Percentiles rank a stretch among this genome's conserved stretches.
Conservation (phyloP, 1,284 basidiomycete genomes). For the Cystobasidium pallidum region DNA sequence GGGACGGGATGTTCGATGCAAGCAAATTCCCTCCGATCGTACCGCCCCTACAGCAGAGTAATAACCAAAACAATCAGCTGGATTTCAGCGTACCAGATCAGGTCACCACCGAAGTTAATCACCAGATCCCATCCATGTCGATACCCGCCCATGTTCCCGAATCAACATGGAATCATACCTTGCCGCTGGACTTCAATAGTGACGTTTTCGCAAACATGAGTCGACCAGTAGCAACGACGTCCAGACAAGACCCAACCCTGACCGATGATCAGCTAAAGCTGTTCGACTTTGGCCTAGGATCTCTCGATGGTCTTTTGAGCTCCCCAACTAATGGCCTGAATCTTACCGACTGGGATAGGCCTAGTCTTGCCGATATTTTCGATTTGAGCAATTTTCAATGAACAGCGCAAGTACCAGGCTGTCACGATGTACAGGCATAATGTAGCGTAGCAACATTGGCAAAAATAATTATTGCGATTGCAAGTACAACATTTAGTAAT, state of each 20-base stretch:
- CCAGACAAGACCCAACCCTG: background rate
- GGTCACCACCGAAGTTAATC: background rate
- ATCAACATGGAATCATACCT: background rate
- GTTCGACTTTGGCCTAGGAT: conserved; percentile 13
- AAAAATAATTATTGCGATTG: background rate
- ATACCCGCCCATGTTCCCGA: background rate
- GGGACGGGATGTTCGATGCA: conserved; percentile 10
- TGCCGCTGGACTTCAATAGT: background rate
- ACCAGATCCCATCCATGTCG: background rate
- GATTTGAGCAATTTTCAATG: conserved; percentile 4
- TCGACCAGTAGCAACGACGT: background rate
- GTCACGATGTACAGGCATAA: background rate
- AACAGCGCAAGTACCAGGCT: background rate
- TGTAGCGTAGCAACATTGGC: conserved; percentile 6
- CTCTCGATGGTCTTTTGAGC: conserved; percentile 1
- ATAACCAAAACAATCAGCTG: background rate
- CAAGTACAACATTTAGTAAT: background rate
- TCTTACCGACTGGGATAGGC: conserved; percentile 11
- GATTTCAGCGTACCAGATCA: background rate
- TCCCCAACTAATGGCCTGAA: conserved; percentile 15
- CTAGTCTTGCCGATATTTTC: conserved; percentile 16
- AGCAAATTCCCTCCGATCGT: background rate
- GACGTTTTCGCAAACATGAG: background rate
- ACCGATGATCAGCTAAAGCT: conserved; percentile 20
- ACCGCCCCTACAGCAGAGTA: background rate